These are phyloP conservation scores for Ogataea saltuana DNA, from an alignment of 805 yeast genomes.

Conservation along the genomic window DNA sequence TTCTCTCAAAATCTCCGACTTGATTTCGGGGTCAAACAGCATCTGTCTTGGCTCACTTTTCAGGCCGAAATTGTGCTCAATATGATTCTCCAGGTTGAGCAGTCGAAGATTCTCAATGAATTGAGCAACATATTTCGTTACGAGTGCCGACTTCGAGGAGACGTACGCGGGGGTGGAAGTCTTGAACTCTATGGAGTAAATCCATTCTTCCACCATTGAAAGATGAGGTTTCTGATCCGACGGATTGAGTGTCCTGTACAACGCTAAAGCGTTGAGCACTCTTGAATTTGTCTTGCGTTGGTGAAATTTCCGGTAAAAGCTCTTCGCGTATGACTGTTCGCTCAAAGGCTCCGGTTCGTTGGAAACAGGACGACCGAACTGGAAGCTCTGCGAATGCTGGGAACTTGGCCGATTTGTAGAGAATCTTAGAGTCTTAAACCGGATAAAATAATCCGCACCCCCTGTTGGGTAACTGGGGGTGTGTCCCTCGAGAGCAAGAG, in stretches of 20 bases:
- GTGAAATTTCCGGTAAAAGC: constrained; percentile 16
- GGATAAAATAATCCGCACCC: neutral
- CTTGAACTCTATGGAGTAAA: constrained; percentile 20
- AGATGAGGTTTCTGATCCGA: constrained; percentile 3
- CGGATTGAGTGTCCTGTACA: constrained; percentile 17
- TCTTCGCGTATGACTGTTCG: constrained; percentile 17
- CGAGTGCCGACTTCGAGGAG: constrained; percentile 2
- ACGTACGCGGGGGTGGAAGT: neutral
- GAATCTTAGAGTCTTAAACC: constrained; percentile 13
- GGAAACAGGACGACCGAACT: neutral
- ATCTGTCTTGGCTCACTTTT: constrained; percentile 24
- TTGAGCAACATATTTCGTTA: constrained; percentile 14
- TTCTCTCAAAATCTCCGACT: constrained; percentile 16
- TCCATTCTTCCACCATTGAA: constrained; percentile 15
- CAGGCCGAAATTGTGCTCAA: constrained; percentile 21
- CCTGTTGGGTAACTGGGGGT: neutral
- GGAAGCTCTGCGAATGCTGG: neutral
- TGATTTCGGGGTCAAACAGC: constrained; percentile 20
- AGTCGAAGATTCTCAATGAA: constrained; percentile 20
- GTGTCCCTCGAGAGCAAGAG: too few relatives aligned
- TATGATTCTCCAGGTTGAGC: constrained; percentile 20
- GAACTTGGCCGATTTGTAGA: neutral
- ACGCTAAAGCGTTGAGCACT: constrained; percentile 15
- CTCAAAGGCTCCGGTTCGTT: neutral
- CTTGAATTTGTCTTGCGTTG: constrained; percentile 21